Base-by-base conservation (phyloP, 2,329 filamentous ascomycete genomes). In the Xylariaceae sp. region DNA sequence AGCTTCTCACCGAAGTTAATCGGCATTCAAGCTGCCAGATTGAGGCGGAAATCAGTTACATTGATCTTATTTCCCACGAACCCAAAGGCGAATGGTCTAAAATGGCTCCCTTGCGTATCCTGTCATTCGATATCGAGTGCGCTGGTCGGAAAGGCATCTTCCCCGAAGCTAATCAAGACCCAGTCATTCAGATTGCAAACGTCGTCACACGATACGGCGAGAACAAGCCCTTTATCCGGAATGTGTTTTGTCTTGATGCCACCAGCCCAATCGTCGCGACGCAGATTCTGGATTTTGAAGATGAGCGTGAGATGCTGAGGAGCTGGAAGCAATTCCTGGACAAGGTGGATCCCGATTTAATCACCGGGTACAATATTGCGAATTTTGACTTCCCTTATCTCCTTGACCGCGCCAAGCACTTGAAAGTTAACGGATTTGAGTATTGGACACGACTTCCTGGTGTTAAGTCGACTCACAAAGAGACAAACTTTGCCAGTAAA, bases 321-420 rank as follows among this genome's bases (percentile, higher is more conserved):
- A 84, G 85, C 42, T 99, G 94, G 94, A 86, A 88, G 65, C 81
- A 95, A 56, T 99, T 99, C 61, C 72, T 99, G 12, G 80, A 95
- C 63, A 84, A 89, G 65, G 89, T 94, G 1, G 94, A 99, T 62
- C 92, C 94, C 0, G 94, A 99, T 73, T 88, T 99, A 61, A 96
- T 99, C 66, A 99, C 95, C 53, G 94, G 94, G 45, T 99, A 99
- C 84, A 99, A 99, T 71, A 99, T 95, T 73, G 78, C 89, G 68
- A 99, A 99, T 74, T 99, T 99, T 72, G 94, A 99, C 76, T 97
- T 99, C 61, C 92, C 92, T 0, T 99, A 99, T 68, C 81, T 99
- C 0, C 79, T 99, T 8, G 89, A 96, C 53, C 84, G 94, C 45
- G 94, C 91, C 7, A 89, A 81, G 61, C 85, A 95, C 68, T 77